Base-by-base conservation (phyloP, 805 yeast genomes). In the Candida silvicultrix region DNA sequence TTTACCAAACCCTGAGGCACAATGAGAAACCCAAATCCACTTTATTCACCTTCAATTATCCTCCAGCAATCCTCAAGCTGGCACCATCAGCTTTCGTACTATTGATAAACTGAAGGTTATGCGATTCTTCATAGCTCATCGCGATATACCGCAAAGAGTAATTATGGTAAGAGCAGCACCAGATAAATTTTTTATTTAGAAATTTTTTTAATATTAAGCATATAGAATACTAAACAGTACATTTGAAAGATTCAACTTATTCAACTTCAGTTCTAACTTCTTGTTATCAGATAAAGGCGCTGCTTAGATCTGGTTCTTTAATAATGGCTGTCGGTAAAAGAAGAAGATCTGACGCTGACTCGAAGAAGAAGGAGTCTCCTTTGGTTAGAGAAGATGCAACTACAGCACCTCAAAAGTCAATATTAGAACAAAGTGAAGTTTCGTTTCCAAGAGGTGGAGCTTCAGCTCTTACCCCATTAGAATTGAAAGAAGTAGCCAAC, bases 391-490 rank as follows among this genome's bases (percentile, higher is more conserved):
- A 67, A 50, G 74, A 70, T 53, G 54, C 58, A n/a, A 68, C 74
- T 4, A 51, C 51, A 45, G 69, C 63, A 20, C 73, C 73, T 36
- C 46, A 55, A 19, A 52, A 51, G 19, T 68, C 75, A 20, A 56
- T 71, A 20, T 50, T 73, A 20, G 57, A 67, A 31, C 63, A 66
- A 41, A 56, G 64, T 38, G 73, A 69, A 28, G 64, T 64, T 21
- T 62, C 77, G 16, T 94, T 94, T 62, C 99, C 99, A 43, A 85
- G 99, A 80, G 99, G 99, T 56, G 99, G 99, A 43, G 80, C 84
- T 12, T 78, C 92, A 23, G 87, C 81, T 22, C 75, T 94, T 59
- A 79, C 96, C 4, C 89, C 98, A 7, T 69, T 94, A 53, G 99
- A 94, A 67, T 81, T 89, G 54, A 89, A 89, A 63, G 94, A 89